A percentile compares a stretch with the other conserved stretches of the same genome.
Evolutionary conservation across 2,329 filamentous ascomycete species (phyloP).

Genomic region (Beauveria australis): DNA sequence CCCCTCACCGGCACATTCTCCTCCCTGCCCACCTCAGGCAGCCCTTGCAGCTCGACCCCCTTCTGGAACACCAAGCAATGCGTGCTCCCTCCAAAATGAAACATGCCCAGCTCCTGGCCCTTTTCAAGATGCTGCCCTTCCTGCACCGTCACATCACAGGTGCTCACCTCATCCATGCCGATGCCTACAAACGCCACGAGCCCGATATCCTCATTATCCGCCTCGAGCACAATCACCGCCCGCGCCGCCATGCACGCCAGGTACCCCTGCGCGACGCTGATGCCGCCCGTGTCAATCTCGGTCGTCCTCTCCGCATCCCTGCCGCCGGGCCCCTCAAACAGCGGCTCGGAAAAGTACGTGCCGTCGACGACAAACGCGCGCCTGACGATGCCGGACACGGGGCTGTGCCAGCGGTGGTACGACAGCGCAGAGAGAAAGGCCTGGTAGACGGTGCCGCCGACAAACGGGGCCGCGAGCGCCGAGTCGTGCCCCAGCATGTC

Average conservation of each 20-base stretch:
- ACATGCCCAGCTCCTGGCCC: conserved; percentile 69
- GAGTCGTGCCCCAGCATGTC: conserved; percentile 55
- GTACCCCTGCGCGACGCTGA: conserved; percentile 54
- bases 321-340: conserved; percentile 26
- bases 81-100: conserved; percentile 67
- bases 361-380: conserved; percentile 52
- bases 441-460: conserved; percentile 60
- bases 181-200: conserved; percentile 63
- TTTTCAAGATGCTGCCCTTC: conserved; percentile 59
- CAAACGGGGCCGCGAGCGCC: conserved; percentile 42
- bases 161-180: conserved; percentile 70
- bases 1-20: conserved; percentile 33
- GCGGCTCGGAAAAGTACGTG: conserved; percentile 58
- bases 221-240: conserved; percentile 62
- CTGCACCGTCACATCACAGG: conserved; percentile 62
- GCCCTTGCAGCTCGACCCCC: conserved; percentile 38
- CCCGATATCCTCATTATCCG: conserved; percentile 58
- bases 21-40: conserved; percentile 27
- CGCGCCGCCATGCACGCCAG: conserved; percentile 58
- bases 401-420: conserved; percentile 66
- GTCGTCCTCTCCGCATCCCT: conserved; percentile 16
- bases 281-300: conserved; percentile 33
- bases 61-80: conserved; percentile 61
- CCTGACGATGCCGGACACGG: conserved; percentile 54
- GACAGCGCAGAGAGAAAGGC: conserved; percentile 59